Conservation (phyloP, 805 yeast species). For the Pichia heedii region DNA sequence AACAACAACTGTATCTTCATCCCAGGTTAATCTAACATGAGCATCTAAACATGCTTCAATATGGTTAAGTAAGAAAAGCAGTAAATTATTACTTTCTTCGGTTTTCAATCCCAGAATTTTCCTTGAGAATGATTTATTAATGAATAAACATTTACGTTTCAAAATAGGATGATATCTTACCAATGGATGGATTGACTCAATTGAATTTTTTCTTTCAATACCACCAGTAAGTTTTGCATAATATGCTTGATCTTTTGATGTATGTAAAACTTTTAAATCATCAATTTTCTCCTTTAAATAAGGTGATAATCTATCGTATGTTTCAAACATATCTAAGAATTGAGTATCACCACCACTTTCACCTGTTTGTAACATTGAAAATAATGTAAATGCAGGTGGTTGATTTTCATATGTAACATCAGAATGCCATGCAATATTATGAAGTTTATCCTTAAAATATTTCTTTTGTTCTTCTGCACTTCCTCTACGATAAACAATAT, state of each 20-base stretch:
- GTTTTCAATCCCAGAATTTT: slow-evolving; percentile 63
- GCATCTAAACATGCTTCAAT: slow-evolving; percentile 46
- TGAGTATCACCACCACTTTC: slow-evolving; percentile 77
- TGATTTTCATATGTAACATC: slow-evolving; percentile 69
- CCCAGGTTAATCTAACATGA: slow-evolving; percentile 65
- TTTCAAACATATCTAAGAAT: slow-evolving; percentile 60
- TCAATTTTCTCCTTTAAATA: slow-evolving; percentile 47
- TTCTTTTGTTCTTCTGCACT: slow-evolving; percentile 30
- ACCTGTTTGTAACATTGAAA: slow-evolving; percentile 44
- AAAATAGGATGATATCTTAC: slow-evolving; percentile 69
- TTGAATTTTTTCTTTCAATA: slow-evolving; percentile 55
- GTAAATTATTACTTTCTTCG: slow-evolving; percentile 57
- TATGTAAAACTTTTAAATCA: slow-evolving; percentile 60
- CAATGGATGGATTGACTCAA: slow-evolving; percentile 58
- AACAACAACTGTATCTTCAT: slow-evolving; percentile 57
- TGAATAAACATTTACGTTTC: slow-evolving; percentile 47
- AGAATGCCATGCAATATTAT: slow-evolving; percentile 52
- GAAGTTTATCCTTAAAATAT: slow-evolving; percentile 28
- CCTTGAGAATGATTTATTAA: slow-evolving; percentile 55
- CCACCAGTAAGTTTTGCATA: slow-evolving; percentile 50
- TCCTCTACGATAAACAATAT: slow-evolving; percentile 47
- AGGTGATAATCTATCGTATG: slow-evolving; percentile 64
- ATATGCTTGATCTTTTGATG: slow-evolving; percentile 62
- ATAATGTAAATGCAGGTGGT: slow-evolving; percentile 64
- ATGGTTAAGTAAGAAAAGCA: slow-evolving; percentile 47